These are phyloP conservation scores for Candida tropicalis DNA, from an alignment of 1,139 yeast species.

Conservation along the genomic window DNA sequence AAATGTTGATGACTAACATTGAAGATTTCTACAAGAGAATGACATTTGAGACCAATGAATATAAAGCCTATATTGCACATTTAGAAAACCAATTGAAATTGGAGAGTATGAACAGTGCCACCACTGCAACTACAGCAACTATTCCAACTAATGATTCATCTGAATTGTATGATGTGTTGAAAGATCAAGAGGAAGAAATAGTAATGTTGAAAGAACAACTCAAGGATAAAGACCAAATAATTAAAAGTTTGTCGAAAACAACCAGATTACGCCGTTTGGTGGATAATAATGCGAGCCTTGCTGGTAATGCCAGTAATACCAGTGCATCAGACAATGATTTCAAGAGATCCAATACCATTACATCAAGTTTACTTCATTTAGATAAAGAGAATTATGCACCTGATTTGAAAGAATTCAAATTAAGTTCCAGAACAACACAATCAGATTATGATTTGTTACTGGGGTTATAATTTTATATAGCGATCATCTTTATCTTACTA, in stretches of 20 bases:
- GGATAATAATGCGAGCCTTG: conserved; percentile 33
- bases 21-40: conserved; percentile 51
- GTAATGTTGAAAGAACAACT: conserved; percentile 62
- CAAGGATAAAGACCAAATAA: conserved; percentile 74
- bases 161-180: conserved; percentile 27
- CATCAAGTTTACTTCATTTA: not conserved
- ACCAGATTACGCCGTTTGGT: conserved; percentile 53
- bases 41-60: conserved; percentile 58
- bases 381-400: conserved; percentile 24
- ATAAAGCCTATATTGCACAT: conserved; percentile 62
- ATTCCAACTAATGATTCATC: not conserved
- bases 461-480: conserved; percentile 5
- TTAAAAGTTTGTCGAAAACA: conserved; percentile 69
- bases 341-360: conserved; percentile 3
- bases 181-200: conserved; percentile 73
- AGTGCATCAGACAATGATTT: conserved; percentile 1
- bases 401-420: conserved; percentile 26
- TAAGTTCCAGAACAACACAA: conserved; percentile 23
- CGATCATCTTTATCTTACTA: not conserved
- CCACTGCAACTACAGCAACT: conserved; percentile 1
- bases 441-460: conserved; percentile 14
- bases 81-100: conserved; percentile 58
- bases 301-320: not conserved
- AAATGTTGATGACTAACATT: conserved; percentile 45
- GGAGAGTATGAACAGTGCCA: conserved; percentile 12